Base-by-base conservation (phyloP, 805 yeast species). In the Lachancea quebecensis region DNA sequence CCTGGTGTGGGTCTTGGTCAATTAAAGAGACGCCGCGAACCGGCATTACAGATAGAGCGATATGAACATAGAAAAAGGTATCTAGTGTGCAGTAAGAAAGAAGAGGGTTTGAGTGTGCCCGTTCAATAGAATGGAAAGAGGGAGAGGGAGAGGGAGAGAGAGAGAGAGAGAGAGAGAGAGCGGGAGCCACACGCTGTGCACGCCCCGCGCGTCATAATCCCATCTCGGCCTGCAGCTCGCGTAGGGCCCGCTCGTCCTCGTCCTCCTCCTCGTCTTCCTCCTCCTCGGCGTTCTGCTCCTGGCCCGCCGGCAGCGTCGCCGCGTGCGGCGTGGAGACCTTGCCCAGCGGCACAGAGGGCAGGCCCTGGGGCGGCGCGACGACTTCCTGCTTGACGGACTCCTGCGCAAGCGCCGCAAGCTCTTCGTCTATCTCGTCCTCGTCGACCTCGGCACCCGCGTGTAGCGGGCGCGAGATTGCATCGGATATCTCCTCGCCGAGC, bases 351-450 rank as follows among this genome's bases (percentile, higher is more conserved):
- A 71, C 80, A 52, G 69, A 73, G 10, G 83, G 82, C 51, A 78
- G 52, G 33, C 57, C 8, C 64, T 43, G 46, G 29, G 46, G 46
- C 16, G 34, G 46, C 30, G 25, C 25, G 6, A 44, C 49, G n/a
- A 38, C 50, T 25, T 73, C 74, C 41, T 70, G 75, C 50, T 83
- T 85, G 45, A 78, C 72, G 47, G 81, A 85, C 67, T 88, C 96
- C 65, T 85, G 89, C 65, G 89, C 88, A 57, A 89, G 72, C 45
- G 81, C 85, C 47, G 87, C 95, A 64, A 93, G 77, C 67, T 93
- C 99, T 55, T 90, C 96, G 57, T 90, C 93, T 62, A 91, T 78
- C 66, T 93, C 99, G 57, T 89, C 96, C 56, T 88, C 95, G 60
- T 86, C 95, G 29, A 82, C 72, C 47, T 87, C 96, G 25, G 54